Conservation (phyloP, 805 yeast genomes). For the Spathaspora gorwiae region DNA sequence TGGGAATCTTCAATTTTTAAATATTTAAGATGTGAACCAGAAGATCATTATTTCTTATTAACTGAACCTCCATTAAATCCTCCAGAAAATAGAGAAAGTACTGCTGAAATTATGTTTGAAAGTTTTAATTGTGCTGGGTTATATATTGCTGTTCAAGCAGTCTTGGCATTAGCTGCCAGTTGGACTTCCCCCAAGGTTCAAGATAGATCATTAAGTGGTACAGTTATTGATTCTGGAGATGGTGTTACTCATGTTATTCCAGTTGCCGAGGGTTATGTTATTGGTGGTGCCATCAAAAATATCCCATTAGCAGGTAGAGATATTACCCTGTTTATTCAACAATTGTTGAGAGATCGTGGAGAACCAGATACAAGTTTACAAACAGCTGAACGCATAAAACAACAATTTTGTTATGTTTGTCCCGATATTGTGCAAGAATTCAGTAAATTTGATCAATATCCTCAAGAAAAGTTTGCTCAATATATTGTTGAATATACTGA, state of each 20-base stretch:
- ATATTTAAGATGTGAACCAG: conserved; percentile 96
- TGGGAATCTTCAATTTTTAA: conserved; percentile 98
- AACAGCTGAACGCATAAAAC: conserved; percentile 96
- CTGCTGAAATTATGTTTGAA: conserved; percentile 99
- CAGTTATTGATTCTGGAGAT: conserved; percentile 97
- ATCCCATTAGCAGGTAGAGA: conserved; percentile 99
- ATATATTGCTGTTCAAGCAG: conserved; percentile 98
- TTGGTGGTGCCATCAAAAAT: conserved; percentile 94
- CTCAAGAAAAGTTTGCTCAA: conserved; percentile 85
- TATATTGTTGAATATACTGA: conserved; percentile 83
- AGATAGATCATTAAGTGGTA: conserved; percentile 95
- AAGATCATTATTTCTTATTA: conserved; percentile 90
- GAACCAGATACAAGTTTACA: conserved; percentile 89
- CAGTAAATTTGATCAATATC: conserved; percentile 88
- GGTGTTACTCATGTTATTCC: conserved; percentile 99
- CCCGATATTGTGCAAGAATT: conserved; percentile 98
- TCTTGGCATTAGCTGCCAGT: conserved; percentile 94
- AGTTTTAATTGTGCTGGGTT: conserved; percentile 97
- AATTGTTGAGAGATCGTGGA: conserved; percentile 92
- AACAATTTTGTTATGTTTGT: conserved; percentile 93
- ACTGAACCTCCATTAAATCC: conserved; percentile 99
- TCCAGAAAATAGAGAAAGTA: conserved; percentile 98
- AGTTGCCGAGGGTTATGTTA: conserved; percentile 98
- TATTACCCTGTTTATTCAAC: conserved; percentile 89
- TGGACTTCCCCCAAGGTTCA: conserved; percentile 97